These are phyloP conservation scores for Lentinula guzmanii DNA, from an alignment of 768 basidiomycete species.

Conservation along the genomic window DNA sequence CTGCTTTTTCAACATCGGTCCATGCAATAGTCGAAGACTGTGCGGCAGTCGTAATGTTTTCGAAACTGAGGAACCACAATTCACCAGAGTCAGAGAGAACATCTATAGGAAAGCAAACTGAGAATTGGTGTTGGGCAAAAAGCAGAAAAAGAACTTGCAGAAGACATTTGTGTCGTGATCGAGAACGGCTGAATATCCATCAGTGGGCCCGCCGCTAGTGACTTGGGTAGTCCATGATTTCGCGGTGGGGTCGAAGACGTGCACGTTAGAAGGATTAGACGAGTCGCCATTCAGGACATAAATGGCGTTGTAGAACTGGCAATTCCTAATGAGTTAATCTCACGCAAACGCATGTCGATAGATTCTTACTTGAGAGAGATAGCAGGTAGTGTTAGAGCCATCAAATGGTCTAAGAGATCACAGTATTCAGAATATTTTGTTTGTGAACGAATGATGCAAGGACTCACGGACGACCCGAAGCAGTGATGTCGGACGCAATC, in stretches of 20 bases:
- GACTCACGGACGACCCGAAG: conserved; percentile 67
- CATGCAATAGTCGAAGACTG: conserved; percentile 55
- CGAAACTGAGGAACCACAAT: conserved; percentile 70
- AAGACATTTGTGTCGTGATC: conserved; percentile 95
- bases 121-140: not conserved
- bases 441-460: not conserved
- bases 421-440: not conserved
- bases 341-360: not conserved
- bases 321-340: not conserved
- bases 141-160: conserved; percentile 38
- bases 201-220: conserved; percentile 41
- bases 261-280: conserved; percentile 59
- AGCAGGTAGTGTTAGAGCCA: conserved; percentile 59
- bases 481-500: conserved; percentile 60
- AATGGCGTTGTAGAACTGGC: conserved; percentile 76
- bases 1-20: conserved; percentile 52
- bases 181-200: conserved; percentile 69
- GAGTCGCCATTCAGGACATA: conserved; percentile 80
- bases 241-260: conserved; percentile 73
- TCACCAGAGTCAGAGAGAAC: conserved; percentile 55
- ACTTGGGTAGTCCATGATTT: conserved; percentile 76
- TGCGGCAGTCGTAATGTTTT: conserved; percentile 47
- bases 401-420: conserved; percentile 52
- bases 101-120: conserved; percentile 32
- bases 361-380: conserved; percentile 54